Evolutionary conservation across 371 early-diverging fungal genomes (phyloP).

Genomic region (Syncephalis fuscata): DNA sequence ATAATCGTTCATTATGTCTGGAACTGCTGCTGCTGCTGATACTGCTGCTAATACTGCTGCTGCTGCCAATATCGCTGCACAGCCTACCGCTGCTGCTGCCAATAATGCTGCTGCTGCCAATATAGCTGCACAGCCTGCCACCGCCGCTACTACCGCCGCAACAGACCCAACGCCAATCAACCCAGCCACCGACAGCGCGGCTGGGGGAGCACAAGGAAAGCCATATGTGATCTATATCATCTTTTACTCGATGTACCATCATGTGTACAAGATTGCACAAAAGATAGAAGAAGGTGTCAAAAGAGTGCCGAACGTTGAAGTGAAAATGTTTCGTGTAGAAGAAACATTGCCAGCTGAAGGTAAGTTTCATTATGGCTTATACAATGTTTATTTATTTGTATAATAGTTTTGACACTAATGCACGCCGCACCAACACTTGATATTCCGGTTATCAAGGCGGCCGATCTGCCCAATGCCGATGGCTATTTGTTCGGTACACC

Average conservation of each 20-base stretch:
- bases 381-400: conserved; percentile 42
- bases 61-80: no score
- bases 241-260: conserved; percentile 50
- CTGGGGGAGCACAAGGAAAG: no score
- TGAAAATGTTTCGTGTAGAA: conserved; percentile 40
- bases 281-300: conserved; percentile 46
- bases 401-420: conserved; percentile 50
- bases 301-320: conserved; percentile 26
- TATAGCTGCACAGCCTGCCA: no score
- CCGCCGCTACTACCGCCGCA: no score
- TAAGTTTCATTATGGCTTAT: conserved; percentile 15
- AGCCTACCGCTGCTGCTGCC: no score
- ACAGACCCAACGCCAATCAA: no score
- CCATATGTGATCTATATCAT: not conserved
- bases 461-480: conserved; percentile 44
- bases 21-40: no score
- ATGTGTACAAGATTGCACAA: conserved; percentile 51
- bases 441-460: conserved; percentile 35
- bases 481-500: conserved; percentile 65
- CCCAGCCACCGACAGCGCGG: no score
- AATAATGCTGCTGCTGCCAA: no score
- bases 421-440: conserved; percentile 36
- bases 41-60: no score
- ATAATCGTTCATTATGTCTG: no score
- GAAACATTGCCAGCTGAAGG: conserved; percentile 43